Conservation (phyloP, 2,329 filamentous ascomycete species). For the Fusarium fujikuroi region DNA sequence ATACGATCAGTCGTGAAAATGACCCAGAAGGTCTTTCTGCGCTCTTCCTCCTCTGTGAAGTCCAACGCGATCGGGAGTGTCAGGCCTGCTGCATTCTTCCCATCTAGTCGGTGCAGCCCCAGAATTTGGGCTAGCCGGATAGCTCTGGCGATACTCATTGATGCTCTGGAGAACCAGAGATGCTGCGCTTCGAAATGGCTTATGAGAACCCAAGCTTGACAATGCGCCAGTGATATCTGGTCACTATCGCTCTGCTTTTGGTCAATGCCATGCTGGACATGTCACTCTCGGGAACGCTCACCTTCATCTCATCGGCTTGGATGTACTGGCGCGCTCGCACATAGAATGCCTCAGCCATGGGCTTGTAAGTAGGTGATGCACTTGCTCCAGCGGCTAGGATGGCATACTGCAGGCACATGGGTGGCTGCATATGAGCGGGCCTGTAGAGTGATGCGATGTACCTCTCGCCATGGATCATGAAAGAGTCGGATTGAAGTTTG, state of each 20-base stretch:
- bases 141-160: constrained; percentile 78
- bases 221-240: constrained; percentile 58
- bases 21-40: constrained; percentile 83
- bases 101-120: constrained; percentile 72
- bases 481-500: constrained; percentile 74
- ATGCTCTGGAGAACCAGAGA: constrained; percentile 83
- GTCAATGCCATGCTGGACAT: constrained; percentile 64
- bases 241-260: constrained; percentile 57
- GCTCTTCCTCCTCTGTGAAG: constrained; percentile 77
- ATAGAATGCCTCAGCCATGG: constrained; percentile 80
- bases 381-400: constrained; percentile 81
- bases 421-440: constrained; percentile 78
- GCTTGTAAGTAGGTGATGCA: constrained; percentile 73
- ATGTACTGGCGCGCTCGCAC: constrained; percentile 82
- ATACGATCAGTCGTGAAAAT: constrained; percentile 82
- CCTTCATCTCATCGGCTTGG: constrained; percentile 82
- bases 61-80: constrained; percentile 69
- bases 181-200: constrained; percentile 80
- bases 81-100: constrained; percentile 23
- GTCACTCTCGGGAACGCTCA: constrained; percentile 31
- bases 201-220: constrained; percentile 79
- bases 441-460: constrained; percentile 77
- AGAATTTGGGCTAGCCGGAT: constrained; percentile 80
- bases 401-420: constrained; percentile 81
- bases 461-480: constrained; percentile 78